These are phyloP conservation scores for Clarireedia homoeocarpa DNA, from an alignment of 2,329 filamentous ascomycete species.

Conservation along the genomic window DNA sequence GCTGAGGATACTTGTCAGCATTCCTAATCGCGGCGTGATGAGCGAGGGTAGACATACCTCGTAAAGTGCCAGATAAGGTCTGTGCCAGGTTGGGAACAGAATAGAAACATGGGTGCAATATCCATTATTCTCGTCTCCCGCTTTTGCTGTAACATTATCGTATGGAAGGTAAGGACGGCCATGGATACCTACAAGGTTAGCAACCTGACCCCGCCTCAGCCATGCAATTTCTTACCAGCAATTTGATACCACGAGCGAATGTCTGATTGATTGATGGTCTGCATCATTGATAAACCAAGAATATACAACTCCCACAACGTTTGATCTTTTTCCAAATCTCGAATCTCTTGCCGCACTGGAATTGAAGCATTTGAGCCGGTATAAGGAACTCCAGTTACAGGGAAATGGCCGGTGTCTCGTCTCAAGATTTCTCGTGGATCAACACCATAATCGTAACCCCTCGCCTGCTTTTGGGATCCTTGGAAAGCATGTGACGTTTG, in stretches of 20 bases:
- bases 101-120: conserved; percentile 26
- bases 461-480: background rate
- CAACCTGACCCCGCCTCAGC: background rate
- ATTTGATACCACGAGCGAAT: conserved; percentile 25
- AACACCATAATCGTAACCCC: conserved; percentile 19
- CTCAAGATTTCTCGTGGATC: conserved; percentile 11
- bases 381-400: conserved; percentile 7
- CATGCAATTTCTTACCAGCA: conserved; percentile 12
- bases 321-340: conserved; percentile 19
- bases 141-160: conserved; percentile 16
- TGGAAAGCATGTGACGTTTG: background rate
- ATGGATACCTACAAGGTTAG: conserved; percentile 21
- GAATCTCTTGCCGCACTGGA: conserved; percentile 21
- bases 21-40: background rate
- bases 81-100: conserved; percentile 41
- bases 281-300: conserved; percentile 22
- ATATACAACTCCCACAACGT: conserved; percentile 25
- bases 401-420: conserved; percentile 11
- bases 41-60: conserved; percentile 36
- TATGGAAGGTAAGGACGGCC: conserved; percentile 22
- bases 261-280: conserved; percentile 16
- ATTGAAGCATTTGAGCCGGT: conserved; percentile 15
- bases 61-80: conserved; percentile 45
- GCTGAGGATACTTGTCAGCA: conserved; percentile 32
- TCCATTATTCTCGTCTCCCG: conserved; percentile 17